Conservation (phyloP, 2,329 filamentous ascomycete genomes). For the Aureobasidium sp. region DNA sequence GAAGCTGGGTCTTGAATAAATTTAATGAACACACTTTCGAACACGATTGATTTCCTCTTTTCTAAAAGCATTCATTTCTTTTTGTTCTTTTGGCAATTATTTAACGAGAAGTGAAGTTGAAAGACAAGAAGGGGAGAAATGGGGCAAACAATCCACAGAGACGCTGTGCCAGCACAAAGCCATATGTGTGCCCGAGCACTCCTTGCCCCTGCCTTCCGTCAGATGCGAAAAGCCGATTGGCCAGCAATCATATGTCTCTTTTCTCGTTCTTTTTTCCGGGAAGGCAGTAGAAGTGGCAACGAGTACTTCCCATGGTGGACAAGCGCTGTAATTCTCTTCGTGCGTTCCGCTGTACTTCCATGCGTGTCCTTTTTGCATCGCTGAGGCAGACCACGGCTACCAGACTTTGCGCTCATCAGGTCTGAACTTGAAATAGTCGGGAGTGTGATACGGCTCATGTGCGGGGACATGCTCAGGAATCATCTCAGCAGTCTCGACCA, state of each 20-base stretch:
- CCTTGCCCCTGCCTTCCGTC: not conserved
- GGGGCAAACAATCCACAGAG: not conserved
- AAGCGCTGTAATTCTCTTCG: not conserved
- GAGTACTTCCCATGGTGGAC: not conserved
- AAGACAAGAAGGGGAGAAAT: not conserved
- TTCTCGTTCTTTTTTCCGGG: not conserved
- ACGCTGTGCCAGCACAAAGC: not conserved
- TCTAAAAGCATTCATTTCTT: not conserved
- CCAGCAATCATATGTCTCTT: not conserved
- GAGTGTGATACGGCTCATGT: not conserved
- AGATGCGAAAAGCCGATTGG: not conserved
- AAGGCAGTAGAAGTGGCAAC: not conserved
- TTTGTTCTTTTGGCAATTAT: conserved; percentile 1
- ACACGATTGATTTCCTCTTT: not conserved
- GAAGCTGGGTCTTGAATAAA: not conserved
- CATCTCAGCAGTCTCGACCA: not conserved
- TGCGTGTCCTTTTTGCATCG: not conserved
- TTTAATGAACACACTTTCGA: not conserved
- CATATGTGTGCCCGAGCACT: too few species aligned
- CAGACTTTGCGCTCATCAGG: not conserved
- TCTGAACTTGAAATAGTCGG: conserved; percentile 9
- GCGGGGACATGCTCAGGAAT: not conserved
- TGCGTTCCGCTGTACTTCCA: not conserved
- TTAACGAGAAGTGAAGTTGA: not conserved
- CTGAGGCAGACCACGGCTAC: not conserved